Evolutionary conservation across 2,329 filamentous ascomycete genomes (phyloP), one percentile per base, ranked within the genome.

Genomic region (Pleochaeta shiraiana): DNA sequence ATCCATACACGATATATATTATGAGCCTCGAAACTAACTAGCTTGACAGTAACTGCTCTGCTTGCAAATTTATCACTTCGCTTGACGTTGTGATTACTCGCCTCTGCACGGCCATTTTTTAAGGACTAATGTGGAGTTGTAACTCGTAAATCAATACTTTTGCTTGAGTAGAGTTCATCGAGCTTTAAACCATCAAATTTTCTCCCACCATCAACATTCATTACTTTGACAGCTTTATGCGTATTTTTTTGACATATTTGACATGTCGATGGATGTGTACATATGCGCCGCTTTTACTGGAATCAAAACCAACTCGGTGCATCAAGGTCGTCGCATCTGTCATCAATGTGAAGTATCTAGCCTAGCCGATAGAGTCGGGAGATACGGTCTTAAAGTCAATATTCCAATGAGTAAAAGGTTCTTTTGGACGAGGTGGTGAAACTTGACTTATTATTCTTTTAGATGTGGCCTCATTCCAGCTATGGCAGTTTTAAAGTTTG

Each of bases 341-440:
- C 30, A 60, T 60, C 28, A 60, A 30, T 33, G 57, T 61, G 24
- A 39, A 61, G 24, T 61, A 61, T 19, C 26, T 61, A 30, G 31
- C 57, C 21, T 19, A 21, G 7, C 33, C 31, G 14, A 61, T 61
- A 21, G 31, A 24, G 4, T 61, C 57, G 30, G 57, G 57, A 12
- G 57, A 21, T 61, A 37, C 57, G 21, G 57, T 61, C 16, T 37
- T 24, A 39, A 61, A 30, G 19, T 61, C 31, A 37, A 39, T 34
- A 16, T 61, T 61, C 57, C 31, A 61, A 14, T 61, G 14, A 39
- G 57, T 61, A n/a, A 61, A 19, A 26, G 57, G 57, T 19, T 61
- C 12, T 24, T 34, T 61, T 61, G 57, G 14, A 6, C 31, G 30
- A 34, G 57, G 31, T 33, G 57, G 21, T 24, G 28, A 37, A 21